Conservation (phyloP, 2,329 filamentous ascomycete species). For the Colletotrichum neosansevieriae region DNA sequence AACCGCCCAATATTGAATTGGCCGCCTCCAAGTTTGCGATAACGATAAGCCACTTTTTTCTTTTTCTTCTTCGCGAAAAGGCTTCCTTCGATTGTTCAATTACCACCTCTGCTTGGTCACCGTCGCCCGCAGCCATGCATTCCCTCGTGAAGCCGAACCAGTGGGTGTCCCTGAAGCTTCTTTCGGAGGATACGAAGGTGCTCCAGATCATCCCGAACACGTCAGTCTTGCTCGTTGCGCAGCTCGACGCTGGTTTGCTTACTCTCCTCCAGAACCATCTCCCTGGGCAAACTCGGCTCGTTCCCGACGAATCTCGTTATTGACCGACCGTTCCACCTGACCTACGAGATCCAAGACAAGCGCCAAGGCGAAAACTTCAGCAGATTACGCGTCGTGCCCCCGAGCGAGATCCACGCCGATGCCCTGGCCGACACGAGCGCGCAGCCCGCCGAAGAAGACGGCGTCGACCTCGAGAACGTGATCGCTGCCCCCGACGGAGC, state of each 20-base stretch:
- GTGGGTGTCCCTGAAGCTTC: conserved; percentile 71
- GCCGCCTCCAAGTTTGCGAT: conserved; percentile 10
- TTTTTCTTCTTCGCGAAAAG: conserved; percentile 17
- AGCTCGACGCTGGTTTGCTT: conserved; percentile 17
- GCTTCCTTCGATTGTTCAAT: neutral
- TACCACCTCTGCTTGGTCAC: conserved; percentile 1
- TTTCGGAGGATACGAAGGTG: conserved; percentile 68
- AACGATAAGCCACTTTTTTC: conserved; percentile 35
- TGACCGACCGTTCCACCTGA: conserved; percentile 90
- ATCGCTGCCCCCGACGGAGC: conserved; percentile 52
- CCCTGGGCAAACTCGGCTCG: conserved; percentile 90
- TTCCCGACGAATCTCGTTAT: conserved; percentile 92
- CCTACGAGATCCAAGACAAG: conserved; percentile 87
- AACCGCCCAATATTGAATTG: conserved; percentile 21
- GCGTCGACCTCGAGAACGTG: conserved; percentile 57
- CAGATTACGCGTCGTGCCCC: conserved; percentile 81
- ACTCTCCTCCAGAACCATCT: conserved; percentile 74
- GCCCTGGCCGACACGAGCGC: conserved; percentile 67
- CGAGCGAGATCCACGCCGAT: conserved; percentile 86
- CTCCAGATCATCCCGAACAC: conserved; percentile 72
- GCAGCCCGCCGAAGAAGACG: conserved; percentile 50
- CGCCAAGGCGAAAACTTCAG: conserved; percentile 73
- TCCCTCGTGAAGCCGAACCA: conserved; percentile 66
- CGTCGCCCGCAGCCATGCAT: conserved; percentile 49
- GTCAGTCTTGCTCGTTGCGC: conserved; percentile 52